A percentile compares a stretch with the other conserved stretches of the same genome.
phyloP scores from a whole-genome alignment of 805 yeast genomes.

The Nakazawaea wyomingensis region DNA sequence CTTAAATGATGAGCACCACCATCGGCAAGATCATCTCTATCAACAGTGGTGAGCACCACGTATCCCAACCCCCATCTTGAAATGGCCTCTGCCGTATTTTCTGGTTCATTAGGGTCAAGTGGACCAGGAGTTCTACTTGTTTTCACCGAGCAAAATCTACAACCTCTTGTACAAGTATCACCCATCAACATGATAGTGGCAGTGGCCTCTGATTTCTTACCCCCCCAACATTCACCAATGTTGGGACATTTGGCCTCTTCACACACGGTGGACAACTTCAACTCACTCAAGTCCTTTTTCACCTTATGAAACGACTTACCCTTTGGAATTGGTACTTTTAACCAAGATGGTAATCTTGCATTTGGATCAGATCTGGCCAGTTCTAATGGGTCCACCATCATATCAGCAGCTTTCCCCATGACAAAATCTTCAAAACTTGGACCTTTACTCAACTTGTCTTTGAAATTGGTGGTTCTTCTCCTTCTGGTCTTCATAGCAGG shows the following conservation, averaged over 20 bases:
- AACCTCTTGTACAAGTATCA: constrained; percentile 99
- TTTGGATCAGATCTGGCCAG: constrained; percentile 63
- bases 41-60: constrained; percentile 95
- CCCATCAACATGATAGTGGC: constrained; percentile 98
- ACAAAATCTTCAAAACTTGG: constrained; percentile 93
- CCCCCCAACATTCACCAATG: constrained; percentile 99
- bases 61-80: constrained; percentile 98
- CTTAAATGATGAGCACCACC: constrained; percentile 93
- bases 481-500: constrained; percentile 26
- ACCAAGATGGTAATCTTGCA: constrained; percentile 84
- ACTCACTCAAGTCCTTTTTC: constrained; percentile 81
- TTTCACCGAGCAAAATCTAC: constrained; percentile 95
- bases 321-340: constrained; percentile 94
- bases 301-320: constrained; percentile 79
- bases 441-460: constrained; percentile 71
- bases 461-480: constrained; percentile 53
- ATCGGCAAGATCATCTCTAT: constrained; percentile 88
- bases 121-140: constrained; percentile 83
- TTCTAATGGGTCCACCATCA: constrained; percentile 70
- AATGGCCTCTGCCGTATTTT: constrained; percentile 95
- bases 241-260: constrained; percentile 99
- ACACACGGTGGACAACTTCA: constrained; percentile 91
- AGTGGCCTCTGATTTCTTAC: constrained; percentile 87
- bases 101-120: constrained; percentile 95
- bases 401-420: constrained; percentile 69